Evolutionary conservation across 495 filamentous ascomycete species (phyloP), one percentile per base, ranked within the genome.

Genomic region (Hypoxylon fuscum): DNA sequence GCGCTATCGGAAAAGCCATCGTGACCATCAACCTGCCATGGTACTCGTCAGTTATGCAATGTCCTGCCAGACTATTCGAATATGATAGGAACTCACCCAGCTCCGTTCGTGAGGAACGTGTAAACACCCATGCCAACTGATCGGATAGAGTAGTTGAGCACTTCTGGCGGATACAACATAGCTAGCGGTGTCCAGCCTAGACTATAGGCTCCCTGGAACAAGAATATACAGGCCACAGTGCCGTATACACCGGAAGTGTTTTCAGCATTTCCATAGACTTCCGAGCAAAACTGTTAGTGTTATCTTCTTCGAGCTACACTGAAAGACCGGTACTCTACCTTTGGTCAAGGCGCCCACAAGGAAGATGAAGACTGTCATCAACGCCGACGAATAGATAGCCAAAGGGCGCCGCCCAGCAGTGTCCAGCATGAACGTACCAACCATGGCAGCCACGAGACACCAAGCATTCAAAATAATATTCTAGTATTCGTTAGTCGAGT

Each of bases 81-180:
- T 5, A 14, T 14, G 42, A 14, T 14, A 29, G 42, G 3, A 45
- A 45, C 42, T 45, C n/a, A 45, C 42, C 42, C 72, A 60, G 74
- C 55, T 6, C 64, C 69, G 64, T 81, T 81, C 3, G 71, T 47
- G 5, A 43, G 5, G 22, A 68, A 37, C 5, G 46, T 56, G 37
- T 37, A 55, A 3, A 64, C 15, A 9, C 41, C 64, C 59, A 69
- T 62, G 8, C 66, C 66, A 29, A 37, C 64, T 15, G 51, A 41
- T 17, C 66, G 49, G 22, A 66, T 66, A 17, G 17, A 15, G 40
- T 54, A 69, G 31, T 49, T 51, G 0, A 82, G 68, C 1, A 78
- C 64, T 60, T 81, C 79, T 1, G 76, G 64, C 4, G 79, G 79
- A 32, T 82, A 82, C 8, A 80, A 64, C 40, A 71, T 70, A 0